Percentiles rank a stretch among this genome's conserved stretches.
These are phyloP conservation scores for Zalaria obscura DNA, from an alignment of 2,329 filamentous ascomycete genomes.

Conservation along the genomic window DNA sequence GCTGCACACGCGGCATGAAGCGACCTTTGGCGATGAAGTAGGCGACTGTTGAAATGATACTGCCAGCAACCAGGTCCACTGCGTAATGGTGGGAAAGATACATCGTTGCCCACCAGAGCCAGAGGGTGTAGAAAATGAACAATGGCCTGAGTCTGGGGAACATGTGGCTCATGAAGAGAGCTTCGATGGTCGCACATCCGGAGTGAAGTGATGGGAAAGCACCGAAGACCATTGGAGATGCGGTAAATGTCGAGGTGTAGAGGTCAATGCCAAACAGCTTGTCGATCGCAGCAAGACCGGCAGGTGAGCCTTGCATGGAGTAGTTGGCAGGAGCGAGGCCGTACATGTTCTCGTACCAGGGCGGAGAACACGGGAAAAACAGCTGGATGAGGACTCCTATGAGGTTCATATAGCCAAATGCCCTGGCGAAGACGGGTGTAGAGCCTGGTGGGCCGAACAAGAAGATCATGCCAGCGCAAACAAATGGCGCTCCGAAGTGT, in stretches of 20 bases:
- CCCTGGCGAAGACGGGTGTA: slow-evolving; percentile 67
- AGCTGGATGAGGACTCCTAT: slow-evolving; percentile 78
- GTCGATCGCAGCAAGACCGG: slow-evolving; percentile 79
- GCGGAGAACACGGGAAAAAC: slow-evolving; percentile 82
- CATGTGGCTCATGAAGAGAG: slow-evolving; percentile 82
- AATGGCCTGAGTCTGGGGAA: slow-evolving; percentile 72
- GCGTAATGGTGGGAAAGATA: slow-evolving; percentile 96
- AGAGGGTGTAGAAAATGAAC: slow-evolving; percentile 72
- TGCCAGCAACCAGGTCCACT: slow-evolving; percentile 79
- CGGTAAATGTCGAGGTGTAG: slow-evolving; percentile 85
- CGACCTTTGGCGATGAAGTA: slow-evolving; percentile 72
- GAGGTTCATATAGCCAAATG: slow-evolving; percentile 88
- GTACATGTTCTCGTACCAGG: slow-evolving; percentile 93
- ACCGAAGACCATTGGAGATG: slow-evolving; percentile 82
- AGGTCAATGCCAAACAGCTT: slow-evolving; percentile 80
- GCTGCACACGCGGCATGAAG: slow-evolving; percentile 69
- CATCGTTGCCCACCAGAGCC: slow-evolving; percentile 99
- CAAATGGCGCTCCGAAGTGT: slow-evolving; percentile 74
- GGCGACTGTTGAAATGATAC: slow-evolving; percentile 45
- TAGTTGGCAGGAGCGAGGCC: slow-evolving; percentile 86
- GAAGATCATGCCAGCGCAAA: slow-evolving; percentile 70
- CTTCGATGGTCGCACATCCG: slow-evolving; percentile 76
- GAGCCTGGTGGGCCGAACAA: slow-evolving; percentile 78
- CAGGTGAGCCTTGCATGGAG: slow-evolving; percentile 77
- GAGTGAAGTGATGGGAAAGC: slow-evolving; percentile 91